phyloP scores from a whole-genome alignment of 108 stramenopile species.

The Nitzschia sp. region DNA sequence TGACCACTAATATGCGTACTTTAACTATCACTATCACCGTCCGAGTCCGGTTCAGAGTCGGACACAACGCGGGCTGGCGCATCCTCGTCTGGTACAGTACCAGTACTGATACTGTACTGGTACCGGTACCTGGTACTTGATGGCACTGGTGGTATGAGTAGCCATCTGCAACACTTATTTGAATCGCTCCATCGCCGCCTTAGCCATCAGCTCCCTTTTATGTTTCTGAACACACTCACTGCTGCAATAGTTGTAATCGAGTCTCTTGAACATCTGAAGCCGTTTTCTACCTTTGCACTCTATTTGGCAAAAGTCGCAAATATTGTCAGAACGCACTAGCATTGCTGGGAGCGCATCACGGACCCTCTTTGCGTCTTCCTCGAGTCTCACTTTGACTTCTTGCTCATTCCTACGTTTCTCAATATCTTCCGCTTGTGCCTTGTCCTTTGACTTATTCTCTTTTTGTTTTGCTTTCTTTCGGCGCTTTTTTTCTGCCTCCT shows the following conservation, averaged over 20 bases:
- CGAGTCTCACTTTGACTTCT: slow-evolving; percentile 35
- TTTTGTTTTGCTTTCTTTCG: slow-evolving; percentile 79
- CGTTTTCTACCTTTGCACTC: slow-evolving; percentile 55
- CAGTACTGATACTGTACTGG: too few relatives aligned
- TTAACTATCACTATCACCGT: too few relatives aligned
- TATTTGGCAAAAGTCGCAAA: slow-evolving; percentile 82
- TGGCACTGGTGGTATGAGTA: not conserved
- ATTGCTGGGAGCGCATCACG: slow-evolving; percentile 44
- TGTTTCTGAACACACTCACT: slow-evolving; percentile 85
- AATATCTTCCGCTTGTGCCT: slow-evolving; percentile 37
- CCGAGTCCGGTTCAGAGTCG: too few relatives aligned
- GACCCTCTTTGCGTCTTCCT: slow-evolving; percentile 44
- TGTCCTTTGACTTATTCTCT: slow-evolving; percentile 68
- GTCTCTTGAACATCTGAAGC: slow-evolving; percentile 72
- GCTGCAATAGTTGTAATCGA: slow-evolving; percentile 82
- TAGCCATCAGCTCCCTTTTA: slow-evolving; percentile 86
- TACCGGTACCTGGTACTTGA: too few relatives aligned
- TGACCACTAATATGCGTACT: too few relatives aligned
- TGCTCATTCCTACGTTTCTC: slow-evolving; percentile 29
- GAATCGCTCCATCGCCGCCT: slow-evolving; percentile 73
- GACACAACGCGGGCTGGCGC: too few relatives aligned
- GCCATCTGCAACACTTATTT: not conserved
- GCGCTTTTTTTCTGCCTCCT: slow-evolving; percentile 83
- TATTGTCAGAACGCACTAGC: slow-evolving; percentile 31
- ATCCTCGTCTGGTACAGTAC: too few relatives aligned